These are phyloP conservation scores for Knufia fluminis DNA, from an alignment of 2,329 filamentous ascomycete genomes.

Conservation along the genomic window DNA sequence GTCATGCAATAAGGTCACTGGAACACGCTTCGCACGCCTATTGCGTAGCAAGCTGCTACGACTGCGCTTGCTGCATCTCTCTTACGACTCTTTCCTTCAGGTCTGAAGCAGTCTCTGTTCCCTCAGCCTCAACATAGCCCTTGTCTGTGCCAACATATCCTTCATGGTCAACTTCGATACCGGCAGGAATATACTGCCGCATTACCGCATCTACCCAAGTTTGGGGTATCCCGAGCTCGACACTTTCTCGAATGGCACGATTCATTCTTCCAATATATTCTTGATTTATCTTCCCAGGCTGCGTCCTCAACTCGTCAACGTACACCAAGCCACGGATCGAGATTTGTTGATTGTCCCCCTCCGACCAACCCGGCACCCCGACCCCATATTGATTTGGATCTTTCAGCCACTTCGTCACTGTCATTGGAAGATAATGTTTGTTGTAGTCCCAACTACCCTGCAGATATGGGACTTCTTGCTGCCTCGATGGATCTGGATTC, in stretches of 20 bases:
- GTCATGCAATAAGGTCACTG: too few species aligned
- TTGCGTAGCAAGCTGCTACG: background rate
- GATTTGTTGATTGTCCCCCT: background rate
- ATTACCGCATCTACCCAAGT: conserved; percentile 31
- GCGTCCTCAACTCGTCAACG: conserved; percentile 33
- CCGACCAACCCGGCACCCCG: conserved; percentile 7
- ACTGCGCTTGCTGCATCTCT: conserved; percentile 2
- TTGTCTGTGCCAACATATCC: conserved; percentile 19
- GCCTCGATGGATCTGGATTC: conserved; percentile 15
- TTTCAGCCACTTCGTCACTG: conserved; percentile 17
- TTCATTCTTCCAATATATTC: conserved; percentile 37
- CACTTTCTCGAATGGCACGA: conserved; percentile 32
- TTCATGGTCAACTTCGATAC: conserved; percentile 15
- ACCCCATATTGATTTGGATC: conserved; percentile 18
- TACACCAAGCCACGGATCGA: conserved; percentile 30
- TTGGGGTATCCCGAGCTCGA: conserved; percentile 25
- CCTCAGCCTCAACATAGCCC: conserved; percentile 19
- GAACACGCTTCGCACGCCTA: too few species aligned
- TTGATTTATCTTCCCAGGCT: conserved; percentile 26
- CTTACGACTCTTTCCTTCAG: conserved; percentile 7
- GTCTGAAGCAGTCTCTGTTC: conserved; percentile 12
- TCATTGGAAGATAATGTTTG: conserved; percentile 21
- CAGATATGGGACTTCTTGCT: conserved; percentile 12
- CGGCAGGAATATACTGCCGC: conserved; percentile 29
- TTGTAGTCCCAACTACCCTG: conserved; percentile 23